Percentiles rank a stretch among this genome's conserved stretches.
Evolutionary conservation across 495 filamentous ascomycete species (phyloP).

Genomic region (Aspergillus affinis): DNA sequence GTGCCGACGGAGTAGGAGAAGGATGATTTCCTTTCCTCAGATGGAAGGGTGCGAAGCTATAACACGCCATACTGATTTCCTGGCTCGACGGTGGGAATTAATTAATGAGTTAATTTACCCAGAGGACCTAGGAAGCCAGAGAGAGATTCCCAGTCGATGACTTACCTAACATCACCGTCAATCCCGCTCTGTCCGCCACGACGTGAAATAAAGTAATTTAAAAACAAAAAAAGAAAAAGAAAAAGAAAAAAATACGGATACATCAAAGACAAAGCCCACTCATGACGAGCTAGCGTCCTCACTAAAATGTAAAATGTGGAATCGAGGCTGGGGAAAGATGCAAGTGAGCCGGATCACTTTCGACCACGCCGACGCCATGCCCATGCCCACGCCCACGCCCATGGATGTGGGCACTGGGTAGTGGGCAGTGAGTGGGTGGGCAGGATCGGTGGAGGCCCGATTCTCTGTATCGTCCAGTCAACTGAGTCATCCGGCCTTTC

Average conservation of each 20-base stretch:
- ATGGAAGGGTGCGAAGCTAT: neutral
- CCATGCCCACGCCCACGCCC: conserved; percentile 11
- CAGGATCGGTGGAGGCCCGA: conserved; percentile 20
- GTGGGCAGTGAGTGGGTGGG: no score
- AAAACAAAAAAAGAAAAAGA: no score
- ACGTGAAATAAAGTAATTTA: no score
- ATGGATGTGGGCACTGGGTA: neutral
- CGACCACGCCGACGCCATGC: conserved; percentile 20
- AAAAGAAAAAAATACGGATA: neutral
- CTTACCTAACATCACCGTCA: neutral
- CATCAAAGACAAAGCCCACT: conserved; percentile 2
- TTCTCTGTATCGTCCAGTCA: conserved; percentile 12
- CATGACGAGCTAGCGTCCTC: conserved; percentile 12
- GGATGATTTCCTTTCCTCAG: neutral
- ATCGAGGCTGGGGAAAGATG: conserved; percentile 21
- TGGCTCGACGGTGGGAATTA: neutral
- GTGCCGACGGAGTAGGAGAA: neutral
- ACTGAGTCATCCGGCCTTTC: neutral
- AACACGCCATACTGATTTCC: neutral
- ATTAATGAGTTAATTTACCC: neutral
- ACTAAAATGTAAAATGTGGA: conserved; percentile 21
- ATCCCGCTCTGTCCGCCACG: neutral
- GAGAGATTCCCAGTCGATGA: no score
- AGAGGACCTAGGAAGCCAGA: neutral
- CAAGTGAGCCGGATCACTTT: conserved; percentile 16